Base-by-base conservation (phyloP, 139 green algal genomes). In the Penium margaritaceum region DNA sequence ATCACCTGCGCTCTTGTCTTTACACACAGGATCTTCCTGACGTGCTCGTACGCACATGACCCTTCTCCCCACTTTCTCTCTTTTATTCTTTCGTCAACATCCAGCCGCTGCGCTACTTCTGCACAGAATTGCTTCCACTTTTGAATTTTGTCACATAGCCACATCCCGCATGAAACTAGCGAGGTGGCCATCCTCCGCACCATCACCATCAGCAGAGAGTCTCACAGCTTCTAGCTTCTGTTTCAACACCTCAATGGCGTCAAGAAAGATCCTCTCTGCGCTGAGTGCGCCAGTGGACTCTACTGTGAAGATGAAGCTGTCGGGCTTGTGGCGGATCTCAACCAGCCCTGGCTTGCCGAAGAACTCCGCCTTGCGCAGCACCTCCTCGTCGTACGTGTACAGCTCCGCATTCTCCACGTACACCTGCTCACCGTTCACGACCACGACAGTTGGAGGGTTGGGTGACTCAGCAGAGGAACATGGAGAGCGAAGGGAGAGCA, bases 301-400 rank as follows among this genome's bases (percentile, higher is more conserved):
- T 62, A 97, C 84, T 17, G 72, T 88, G 81, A 97, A 97, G 29
- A 96, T 83, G 69, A 96, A 97, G 32, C 78, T 76, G 72, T 97
- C 90, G 83, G 91, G 78, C 17, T 72, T 77, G 46, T 85, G 79
- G 39, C 44, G 58, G 66, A 96, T 92, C 39, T 87, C 67, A 33
- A 96, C 80, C 0, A 93, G 65, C 9, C 89, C 91, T 0, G 86
- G 86, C 67, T 89, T 85, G n/a, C 89, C 89, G 78, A 97, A 71
- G 37, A 90, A 87, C 51, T 87, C 89, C 14, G 90, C 91, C 79
- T 95, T 94, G 12, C 64, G 75, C 1, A 95, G 15, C 5, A 78
- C 79, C 77, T 96, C 92, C 1, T 86, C 87, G 60, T 97, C 92
- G 69, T 90, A 97, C 34, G 67, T 64, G 73, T 97, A 95, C 38